Conservation (phyloP, 768 basidiomycete genomes). For the Agaricus sinodeliciosus region DNA sequence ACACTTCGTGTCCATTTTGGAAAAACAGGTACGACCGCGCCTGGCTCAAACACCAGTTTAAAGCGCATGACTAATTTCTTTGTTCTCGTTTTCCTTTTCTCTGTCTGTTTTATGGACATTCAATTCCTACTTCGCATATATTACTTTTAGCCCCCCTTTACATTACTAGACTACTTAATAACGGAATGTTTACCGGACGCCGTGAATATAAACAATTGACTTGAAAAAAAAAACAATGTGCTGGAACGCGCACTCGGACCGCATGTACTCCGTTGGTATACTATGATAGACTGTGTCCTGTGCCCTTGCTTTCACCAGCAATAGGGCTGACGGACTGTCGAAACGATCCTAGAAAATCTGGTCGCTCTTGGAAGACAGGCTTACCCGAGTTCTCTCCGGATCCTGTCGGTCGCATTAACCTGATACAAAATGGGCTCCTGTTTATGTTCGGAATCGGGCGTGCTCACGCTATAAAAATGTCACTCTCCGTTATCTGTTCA, state of each 20-base stretch:
- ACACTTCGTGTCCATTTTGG: no score
- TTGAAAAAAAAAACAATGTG: no score
- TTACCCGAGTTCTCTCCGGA: conserved; percentile 16
- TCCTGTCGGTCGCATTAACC: conserved; percentile 12
- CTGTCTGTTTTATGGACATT: no score
- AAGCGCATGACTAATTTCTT: no score
- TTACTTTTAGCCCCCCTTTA: no score
- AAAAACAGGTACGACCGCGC: no score
- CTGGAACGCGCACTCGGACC: neutral
- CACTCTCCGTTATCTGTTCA: neutral
- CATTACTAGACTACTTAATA: no score
- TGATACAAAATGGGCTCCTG: neutral
- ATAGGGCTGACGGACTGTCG: neutral
- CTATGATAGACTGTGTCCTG: conserved; percentile 3
- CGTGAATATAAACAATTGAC: no score
- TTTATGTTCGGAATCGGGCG: neutral
- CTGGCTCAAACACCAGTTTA: no score
- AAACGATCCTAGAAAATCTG: neutral
- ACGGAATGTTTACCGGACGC: no score
- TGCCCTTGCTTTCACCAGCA: neutral
- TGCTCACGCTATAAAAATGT: neutral
- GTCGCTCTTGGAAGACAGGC: neutral
- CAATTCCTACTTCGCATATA: no score
- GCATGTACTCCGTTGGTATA: conserved; percentile 4
- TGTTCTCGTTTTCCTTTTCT: no score